Conservation (phyloP, 371 early-diverging fungal genomes). For the Nematocida sp. region DNA sequence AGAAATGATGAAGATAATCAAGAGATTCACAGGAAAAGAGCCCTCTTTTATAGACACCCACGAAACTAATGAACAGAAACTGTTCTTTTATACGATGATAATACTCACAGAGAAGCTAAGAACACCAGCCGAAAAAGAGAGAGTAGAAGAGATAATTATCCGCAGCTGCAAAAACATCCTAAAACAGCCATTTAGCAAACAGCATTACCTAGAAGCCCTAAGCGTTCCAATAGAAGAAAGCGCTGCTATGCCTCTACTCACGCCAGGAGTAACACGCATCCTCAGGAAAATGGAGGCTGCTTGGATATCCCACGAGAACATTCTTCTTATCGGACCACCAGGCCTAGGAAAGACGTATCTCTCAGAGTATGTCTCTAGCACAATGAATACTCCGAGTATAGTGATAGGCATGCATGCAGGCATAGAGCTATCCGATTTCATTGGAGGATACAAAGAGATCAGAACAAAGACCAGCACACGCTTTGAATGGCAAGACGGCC, state of each 20-base stretch:
- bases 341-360: constrained; percentile 98
- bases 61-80: neutral
- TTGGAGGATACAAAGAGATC: constrained; percentile 70
- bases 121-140: constrained; percentile 9
- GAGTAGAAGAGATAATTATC: neutral
- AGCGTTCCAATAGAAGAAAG: constrained; percentile 3
- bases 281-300: constrained; percentile 77
- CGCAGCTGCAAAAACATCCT: constrained; percentile 10
- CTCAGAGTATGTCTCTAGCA: constrained; percentile 76
- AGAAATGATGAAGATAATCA: constrained; percentile 47
- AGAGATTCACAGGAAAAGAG: constrained; percentile 6
- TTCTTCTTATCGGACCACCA: constrained; percentile 92
- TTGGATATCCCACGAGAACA: constrained; percentile 77
- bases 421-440: constrained; percentile 87
- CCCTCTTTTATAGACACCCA: constrained; percentile 13
- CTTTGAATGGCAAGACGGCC: constrained; percentile 68
- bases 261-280: constrained; percentile 67
- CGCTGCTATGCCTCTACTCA: constrained; percentile 39
- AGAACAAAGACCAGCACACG: constrained; percentile 63
- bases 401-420: constrained; percentile 92
- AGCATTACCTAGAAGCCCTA: constrained; percentile 22
- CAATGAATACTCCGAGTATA: constrained; percentile 68
- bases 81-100: constrained; percentile 45
- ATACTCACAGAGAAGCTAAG: constrained; percentile 43
- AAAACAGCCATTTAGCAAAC: neutral